phyloP scores from a whole-genome alignment of 2,329 filamentous ascomycete genomes.

The Aureobasidium subglaciale region DNA sequence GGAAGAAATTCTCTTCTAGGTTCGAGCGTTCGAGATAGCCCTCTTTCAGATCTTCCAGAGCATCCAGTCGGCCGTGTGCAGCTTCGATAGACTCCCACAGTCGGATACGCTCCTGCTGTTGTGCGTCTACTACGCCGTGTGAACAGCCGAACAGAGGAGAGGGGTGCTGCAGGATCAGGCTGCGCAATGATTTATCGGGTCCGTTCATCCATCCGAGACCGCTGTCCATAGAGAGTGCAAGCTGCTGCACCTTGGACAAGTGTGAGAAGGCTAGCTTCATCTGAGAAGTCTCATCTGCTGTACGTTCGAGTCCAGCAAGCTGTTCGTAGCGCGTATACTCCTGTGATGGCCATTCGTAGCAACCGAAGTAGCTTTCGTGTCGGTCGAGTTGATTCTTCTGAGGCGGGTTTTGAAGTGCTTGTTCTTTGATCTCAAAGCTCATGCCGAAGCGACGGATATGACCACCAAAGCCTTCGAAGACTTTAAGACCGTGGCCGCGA shows the following conservation, averaged over 20 bases:
- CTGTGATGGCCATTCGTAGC: conserved; percentile 57
- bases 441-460: conserved; percentile 59
- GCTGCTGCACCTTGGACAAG: conserved; percentile 49
- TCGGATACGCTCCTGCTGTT: conserved; percentile 28
- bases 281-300: conserved; percentile 55
- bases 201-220: conserved; percentile 61
- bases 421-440: conserved; percentile 59
- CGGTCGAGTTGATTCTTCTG: conserved; percentile 50
- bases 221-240: conserved; percentile 61
- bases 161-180: conserved; percentile 39
- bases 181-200: conserved; percentile 49
- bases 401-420: conserved; percentile 43
- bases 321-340: conserved; percentile 54
- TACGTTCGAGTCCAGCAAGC: conserved; percentile 53
- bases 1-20: not conserved
- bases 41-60: conserved; percentile 22
- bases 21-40: conserved; percentile 17
- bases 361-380: conserved; percentile 55
- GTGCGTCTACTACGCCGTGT: conserved; percentile 33
- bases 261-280: conserved; percentile 56
- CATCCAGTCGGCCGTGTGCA: conserved; percentile 20
- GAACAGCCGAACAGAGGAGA: conserved; percentile 41
- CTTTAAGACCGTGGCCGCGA: conserved; percentile 53
- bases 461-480: conserved; percentile 54
- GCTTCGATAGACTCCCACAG: conserved; percentile 29